Evolutionary conservation across 2,329 filamentous ascomycete species (phyloP), one percentile per base, ranked within the genome.

Genomic region (Sodiomyces alkalinus): DNA sequence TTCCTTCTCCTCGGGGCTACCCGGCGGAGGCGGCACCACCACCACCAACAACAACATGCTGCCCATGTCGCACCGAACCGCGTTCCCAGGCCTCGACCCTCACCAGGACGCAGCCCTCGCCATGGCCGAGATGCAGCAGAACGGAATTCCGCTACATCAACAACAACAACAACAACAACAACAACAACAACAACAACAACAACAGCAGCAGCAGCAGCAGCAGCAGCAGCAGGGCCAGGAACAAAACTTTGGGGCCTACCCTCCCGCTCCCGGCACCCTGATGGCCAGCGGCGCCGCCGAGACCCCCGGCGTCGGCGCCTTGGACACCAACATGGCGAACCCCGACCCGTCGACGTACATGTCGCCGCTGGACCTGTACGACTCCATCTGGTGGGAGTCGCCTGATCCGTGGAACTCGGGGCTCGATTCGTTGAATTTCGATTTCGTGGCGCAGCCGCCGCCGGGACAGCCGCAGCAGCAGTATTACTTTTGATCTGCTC

Each of bases 321-420:
- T 71, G 27, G n/a, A n/a, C n/a, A n/a, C n/a, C n/a, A n/a, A n/a
- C n/a, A n/a, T n/a, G n/a, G 47, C 52, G 27, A 47, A 55, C 19
- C 50, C 68, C 8, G 71, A 74, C 34, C 65, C 67, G 11, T 56
- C 62, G 3, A 55, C 68, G 19, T 66, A 70, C 38, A 69, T 76
- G 58, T 72, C 71, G 20, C 72, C 72, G 1, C 71, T 77, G 68
- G 72, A 77, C 34, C 51, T 77, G 1, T 77, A 74, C 43, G 70
- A 76, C 41, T 74, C 69, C 4, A 77, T 77, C 25, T 76, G 74
- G 53, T 74, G 69, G 61, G 68, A 71, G 55, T 68, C 64, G 2
- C 66, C 66, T 4, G 65, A 72, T 41, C 63, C 68, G 1, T 72
- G 67, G 55, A 70, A 70, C 35, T 55, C 59, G 6, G 62, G 58